These are phyloP conservation scores for Penicillium coprophilum DNA, from an alignment of 495 filamentous ascomycete genomes.

Conservation along the genomic window DNA sequence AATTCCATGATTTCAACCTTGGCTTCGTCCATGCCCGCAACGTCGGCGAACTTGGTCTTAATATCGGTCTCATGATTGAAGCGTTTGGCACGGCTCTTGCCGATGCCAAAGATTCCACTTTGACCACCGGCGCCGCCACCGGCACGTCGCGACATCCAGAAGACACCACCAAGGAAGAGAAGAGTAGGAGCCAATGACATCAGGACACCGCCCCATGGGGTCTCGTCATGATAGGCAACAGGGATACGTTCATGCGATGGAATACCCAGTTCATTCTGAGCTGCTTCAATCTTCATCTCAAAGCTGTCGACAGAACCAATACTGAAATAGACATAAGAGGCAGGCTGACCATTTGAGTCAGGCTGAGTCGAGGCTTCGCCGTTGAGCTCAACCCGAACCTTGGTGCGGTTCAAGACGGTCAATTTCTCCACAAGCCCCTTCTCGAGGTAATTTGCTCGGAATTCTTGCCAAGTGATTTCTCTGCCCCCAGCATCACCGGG, in stretches of 20 bases:
- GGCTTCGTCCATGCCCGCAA: conserved; percentile 98
- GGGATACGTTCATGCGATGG: conserved; percentile 84
- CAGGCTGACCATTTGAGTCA: conserved; percentile 69
- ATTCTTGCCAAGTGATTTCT: conserved; percentile 98
- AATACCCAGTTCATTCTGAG: conserved; percentile 82
- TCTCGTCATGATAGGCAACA: conserved; percentile 78
- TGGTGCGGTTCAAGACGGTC: conserved; percentile 69
- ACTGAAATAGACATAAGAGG: conserved; percentile 87
- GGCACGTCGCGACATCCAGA: conserved; percentile 69
- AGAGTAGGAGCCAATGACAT: conserved; percentile 84
- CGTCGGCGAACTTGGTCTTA: conserved; percentile 95
- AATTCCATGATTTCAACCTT: conserved; percentile 99
- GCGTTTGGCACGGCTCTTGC: conserved; percentile 89
- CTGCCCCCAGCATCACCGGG: conserved; percentile 61
- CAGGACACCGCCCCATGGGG: conserved; percentile 61
- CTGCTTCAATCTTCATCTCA: conserved; percentile 80
- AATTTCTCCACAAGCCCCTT: conserved; percentile 94
- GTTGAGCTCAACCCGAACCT: conserved; percentile 81
- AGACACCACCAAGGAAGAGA: conserved; percentile 75
- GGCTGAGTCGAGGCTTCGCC: conserved; percentile 73
- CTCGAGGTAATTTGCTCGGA: conserved; percentile 86
- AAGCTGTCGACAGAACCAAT: conserved; percentile 94
- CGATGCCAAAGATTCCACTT: conserved; percentile 88
- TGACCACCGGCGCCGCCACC: conserved; percentile 63
- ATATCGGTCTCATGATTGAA: conserved; percentile 97